Conservation (phyloP, 306 rosid species). For the Luffa acutangula region DNA sequence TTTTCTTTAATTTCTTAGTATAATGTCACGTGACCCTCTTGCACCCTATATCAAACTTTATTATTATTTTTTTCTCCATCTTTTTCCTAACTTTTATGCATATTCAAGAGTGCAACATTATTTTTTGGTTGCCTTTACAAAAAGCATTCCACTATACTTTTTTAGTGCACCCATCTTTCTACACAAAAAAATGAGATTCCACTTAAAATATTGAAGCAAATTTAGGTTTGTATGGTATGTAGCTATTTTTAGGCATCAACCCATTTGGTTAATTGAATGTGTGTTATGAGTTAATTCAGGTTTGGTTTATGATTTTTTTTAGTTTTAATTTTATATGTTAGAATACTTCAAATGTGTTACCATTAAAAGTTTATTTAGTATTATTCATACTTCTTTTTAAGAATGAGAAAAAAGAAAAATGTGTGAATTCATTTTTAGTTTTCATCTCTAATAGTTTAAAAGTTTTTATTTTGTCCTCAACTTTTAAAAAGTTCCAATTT, state of each 20-base stretch:
- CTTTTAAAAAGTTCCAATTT: too few relatives aligned
- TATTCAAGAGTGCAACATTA: neutral
- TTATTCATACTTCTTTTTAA: too few relatives aligned
- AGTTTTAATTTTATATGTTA: too few relatives aligned
- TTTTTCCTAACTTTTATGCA: slow-evolving; percentile 9
- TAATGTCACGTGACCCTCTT: neutral
- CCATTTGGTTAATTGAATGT: neutral
- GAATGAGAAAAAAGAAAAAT: too few relatives aligned
- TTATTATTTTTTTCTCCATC: neutral
- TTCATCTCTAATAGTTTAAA: too few relatives aligned
- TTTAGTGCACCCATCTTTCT: neutral
- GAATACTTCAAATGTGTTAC: too few relatives aligned
- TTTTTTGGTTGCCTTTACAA: neutral
- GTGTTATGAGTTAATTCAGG: neutral
- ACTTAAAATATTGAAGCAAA: neutral
- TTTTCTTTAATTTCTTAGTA: neutral
- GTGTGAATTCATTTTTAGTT: too few relatives aligned
- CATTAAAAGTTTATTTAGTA: too few relatives aligned
- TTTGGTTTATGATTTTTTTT: too few relatives aligned
- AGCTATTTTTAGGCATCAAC: neutral
- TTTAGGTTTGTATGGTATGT: neutral
- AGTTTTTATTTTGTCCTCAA: too few relatives aligned
- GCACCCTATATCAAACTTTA: neutral
- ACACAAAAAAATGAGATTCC: neutral
- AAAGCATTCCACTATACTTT: slow-evolving; percentile 1